Base-by-base conservation (phyloP, 1,284 basidiomycete genomes). In the Volvariella volvacea region DNA sequence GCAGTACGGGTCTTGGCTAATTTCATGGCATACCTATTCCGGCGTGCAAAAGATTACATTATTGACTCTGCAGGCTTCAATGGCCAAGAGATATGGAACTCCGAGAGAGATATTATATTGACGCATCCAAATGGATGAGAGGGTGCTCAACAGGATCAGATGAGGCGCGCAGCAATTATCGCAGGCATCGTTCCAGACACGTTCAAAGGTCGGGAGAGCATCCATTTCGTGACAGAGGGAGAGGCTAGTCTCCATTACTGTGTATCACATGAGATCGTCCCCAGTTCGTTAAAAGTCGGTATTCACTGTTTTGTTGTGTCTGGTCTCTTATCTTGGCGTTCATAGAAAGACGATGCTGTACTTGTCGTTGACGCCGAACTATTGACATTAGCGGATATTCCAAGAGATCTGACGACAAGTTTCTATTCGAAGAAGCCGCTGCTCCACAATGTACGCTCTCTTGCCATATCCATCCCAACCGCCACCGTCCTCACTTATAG, bases 351-450 rank as follows among this genome's bases (percentile, higher is more conserved):
- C 2, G 45, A 63, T 17, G 66, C 63, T 0, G 60, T 74, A 2
- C 62, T 73, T 21, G 57, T 76, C 10, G 64, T 76, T 15, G 76
- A 78, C 53, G 74, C 73, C 0, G 75, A 0, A 78, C 74, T 0
- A 56, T 78, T 6, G 75, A 78, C 41, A 45, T 78, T 20, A 74
- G 70, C 48, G 65, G 72, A 3, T 77, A 76, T 54, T 43, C 45
- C 2, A 39, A 16, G 1, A 3, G 17, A 2, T 37, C 54, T 20
- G 19, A 12, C 25, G 25, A 12, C 50, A 44, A 31, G 1, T 22
- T 47, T 6, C 44, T 37, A 3, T 55, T 55, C 25, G 50, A 37
- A 37, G 51, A 52, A 39, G 50, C 49, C 15, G 51, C 47, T 1
- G 45, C 20, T 3, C 15, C 51, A 3, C 16, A 39, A 31, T 52